Evolutionary conservation across 345 rosid genomes (phyloP), one percentile per base, ranked within the genome.

Genomic region (Stellera chamaejasme): DNA sequence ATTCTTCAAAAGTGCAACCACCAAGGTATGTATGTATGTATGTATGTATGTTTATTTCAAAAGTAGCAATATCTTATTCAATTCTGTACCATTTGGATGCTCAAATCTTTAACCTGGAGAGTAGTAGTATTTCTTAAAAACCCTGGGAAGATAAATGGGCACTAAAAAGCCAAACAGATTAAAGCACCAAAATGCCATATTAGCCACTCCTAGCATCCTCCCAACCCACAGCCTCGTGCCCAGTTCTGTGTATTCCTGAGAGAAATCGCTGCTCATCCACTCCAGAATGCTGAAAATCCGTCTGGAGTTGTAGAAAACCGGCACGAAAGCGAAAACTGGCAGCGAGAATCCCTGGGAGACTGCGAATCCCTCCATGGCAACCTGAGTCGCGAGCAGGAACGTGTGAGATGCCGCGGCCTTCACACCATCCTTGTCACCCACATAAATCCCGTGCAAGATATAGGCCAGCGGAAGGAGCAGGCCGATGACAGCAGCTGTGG

Each of bases 321-420:
- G 97, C 47, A 93, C 91, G 16, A 81, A 84, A 19, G 79, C 90
- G 32, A 84, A 66, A 16, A 88, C 64, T 3, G 97, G 96, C 10
- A 78, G 66, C n/a, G 97, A 76, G 56, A 93, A 84, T 59, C 71
- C 39, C 23, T 58, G 79, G 0, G 85, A 79, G 51, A 70, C 77
- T 5, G 88, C 82, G 44, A 89, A 60, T 1, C 97, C 99, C 59
- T 93, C 99, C 94, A 87, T 81, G 76, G 84, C 84, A 53, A 87
- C 79, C 74, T 93, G 97, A 64, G 88, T 62, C 0, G 87, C 77
- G 0, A 93, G 61, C 13, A 93, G 86, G 50, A 93, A 93, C 45
- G 89, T 72, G 61, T 93, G 99, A 0, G 97, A 96, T 0, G 86
- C 80, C 0, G 96, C 92, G 3, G 96, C 88, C 43, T 69, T 70